phyloP scores from a whole-genome alignment of 306 rosid genomes.

The Medicago truncatula region MtrunA17r5.0-ANR NC_053043.1:45824001-45824500 shows the following conservation, averaged over 20 bases:
- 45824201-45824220: constrained; percentile 3
- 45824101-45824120: background rate
- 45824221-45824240: constrained; percentile 19
- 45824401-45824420: constrained; percentile 13
- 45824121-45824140: background rate
- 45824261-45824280: constrained; percentile 33
- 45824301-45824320: background rate
- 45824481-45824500: too few relatives aligned
- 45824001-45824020: background rate
- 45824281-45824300: constrained; percentile 10
- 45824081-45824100: background rate
- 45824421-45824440: background rate
- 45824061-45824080: constrained; percentile 4
- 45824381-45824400: constrained; percentile 16
- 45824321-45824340: background rate
- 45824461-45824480: too few relatives aligned
- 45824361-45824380: constrained; percentile 15
- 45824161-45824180: background rate
- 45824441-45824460: too few relatives aligned
- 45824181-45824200: background rate
- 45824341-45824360: background rate
- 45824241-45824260: constrained; percentile 8
- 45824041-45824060: constrained; percentile 1
- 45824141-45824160: background rate
- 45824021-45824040: constrained; percentile 1